Percentiles rank a stretch among this genome's conserved stretches.
These are phyloP conservation scores for Alternaria solani DNA, from an alignment of 2,329 filamentous ascomycete species.

Conservation along the genomic window DNA sequence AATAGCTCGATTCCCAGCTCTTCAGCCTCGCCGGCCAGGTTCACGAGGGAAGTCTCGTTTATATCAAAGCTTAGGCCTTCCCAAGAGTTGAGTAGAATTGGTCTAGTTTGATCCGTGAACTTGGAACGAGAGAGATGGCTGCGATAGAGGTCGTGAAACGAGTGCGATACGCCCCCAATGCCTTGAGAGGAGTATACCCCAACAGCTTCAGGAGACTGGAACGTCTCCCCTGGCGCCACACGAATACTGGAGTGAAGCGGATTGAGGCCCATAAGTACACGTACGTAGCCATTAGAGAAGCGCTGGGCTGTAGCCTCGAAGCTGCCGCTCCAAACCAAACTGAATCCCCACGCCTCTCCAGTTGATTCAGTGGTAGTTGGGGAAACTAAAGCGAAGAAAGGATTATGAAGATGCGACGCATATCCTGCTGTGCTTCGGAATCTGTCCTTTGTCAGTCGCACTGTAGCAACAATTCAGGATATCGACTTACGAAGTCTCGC, in stretches of 20 bases:
- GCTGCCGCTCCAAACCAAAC: conserved; percentile 70
- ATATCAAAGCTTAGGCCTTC: conserved; percentile 68
- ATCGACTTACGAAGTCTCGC: conserved; percentile 48
- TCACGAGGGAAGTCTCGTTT: conserved; percentile 64
- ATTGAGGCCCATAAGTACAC: conserved; percentile 68
- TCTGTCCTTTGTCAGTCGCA: conserved; percentile 46
- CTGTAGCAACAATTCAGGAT: background rate
- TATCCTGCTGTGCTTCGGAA: conserved; percentile 70
- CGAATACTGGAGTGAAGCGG: conserved; percentile 67
- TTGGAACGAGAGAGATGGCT: conserved; percentile 68
- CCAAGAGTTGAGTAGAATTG: conserved; percentile 71
- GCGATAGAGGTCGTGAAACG: conserved; percentile 68
- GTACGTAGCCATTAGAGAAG: conserved; percentile 67
- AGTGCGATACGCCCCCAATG: conserved; percentile 68
- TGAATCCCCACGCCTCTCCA: conserved; percentile 71
- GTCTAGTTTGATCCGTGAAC: conserved; percentile 61
- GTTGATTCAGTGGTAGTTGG: conserved; percentile 67
- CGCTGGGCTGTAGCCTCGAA: conserved; percentile 69
- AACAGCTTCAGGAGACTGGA: conserved; percentile 69
- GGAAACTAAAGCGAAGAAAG: conserved; percentile 66
- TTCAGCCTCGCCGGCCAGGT: conserved; percentile 65
- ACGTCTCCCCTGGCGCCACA: conserved; percentile 63
- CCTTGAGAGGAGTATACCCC: conserved; percentile 67
- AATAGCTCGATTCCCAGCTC: conserved; percentile 69
- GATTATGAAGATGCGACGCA: conserved; percentile 70